Conservation (phyloP, 805 yeast genomes). For the Lipomyces chichibuensis region DNA sequence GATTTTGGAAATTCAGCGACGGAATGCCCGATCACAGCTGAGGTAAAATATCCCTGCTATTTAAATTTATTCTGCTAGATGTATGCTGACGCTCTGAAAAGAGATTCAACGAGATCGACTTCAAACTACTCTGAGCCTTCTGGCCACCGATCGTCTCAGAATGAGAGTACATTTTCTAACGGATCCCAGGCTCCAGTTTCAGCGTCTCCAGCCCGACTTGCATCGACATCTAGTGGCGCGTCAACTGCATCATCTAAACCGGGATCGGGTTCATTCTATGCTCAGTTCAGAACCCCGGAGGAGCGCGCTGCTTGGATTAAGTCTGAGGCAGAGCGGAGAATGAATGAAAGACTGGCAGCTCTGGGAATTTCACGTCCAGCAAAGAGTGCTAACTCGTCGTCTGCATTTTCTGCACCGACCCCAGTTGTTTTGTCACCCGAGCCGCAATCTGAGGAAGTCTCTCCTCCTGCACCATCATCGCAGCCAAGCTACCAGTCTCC, state of each 20-base stretch:
- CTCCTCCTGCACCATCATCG: constrained; percentile 22
- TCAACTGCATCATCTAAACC: constrained; percentile 34
- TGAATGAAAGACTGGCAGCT: constrained; percentile 83
- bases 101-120: not conserved
- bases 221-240: constrained; percentile 27
- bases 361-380: constrained; percentile 58
- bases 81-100: not conserved
- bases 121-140: constrained; percentile 1
- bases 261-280: constrained; percentile 19
- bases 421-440: constrained; percentile 43
- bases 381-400: constrained; percentile 13
- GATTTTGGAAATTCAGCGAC: constrained; percentile 54
- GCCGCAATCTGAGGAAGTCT: constrained; percentile 31
- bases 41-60: not conserved
- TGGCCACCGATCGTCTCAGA: not conserved
- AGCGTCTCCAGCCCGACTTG: constrained; percentile 15
- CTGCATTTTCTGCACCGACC: constrained; percentile 40
- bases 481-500: not conserved
- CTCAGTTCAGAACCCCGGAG: constrained; percentile 53
- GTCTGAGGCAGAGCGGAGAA: constrained; percentile 77
- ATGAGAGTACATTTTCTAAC: not conserved
- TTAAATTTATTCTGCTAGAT: not conserved
- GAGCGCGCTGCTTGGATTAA: constrained; percentile 80
- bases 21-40: constrained; percentile 3
- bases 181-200: constrained; percentile 4